These are phyloP conservation scores for Trametes maxima DNA, from an alignment of 768 basidiomycete genomes.

Conservation along the genomic window DNA sequence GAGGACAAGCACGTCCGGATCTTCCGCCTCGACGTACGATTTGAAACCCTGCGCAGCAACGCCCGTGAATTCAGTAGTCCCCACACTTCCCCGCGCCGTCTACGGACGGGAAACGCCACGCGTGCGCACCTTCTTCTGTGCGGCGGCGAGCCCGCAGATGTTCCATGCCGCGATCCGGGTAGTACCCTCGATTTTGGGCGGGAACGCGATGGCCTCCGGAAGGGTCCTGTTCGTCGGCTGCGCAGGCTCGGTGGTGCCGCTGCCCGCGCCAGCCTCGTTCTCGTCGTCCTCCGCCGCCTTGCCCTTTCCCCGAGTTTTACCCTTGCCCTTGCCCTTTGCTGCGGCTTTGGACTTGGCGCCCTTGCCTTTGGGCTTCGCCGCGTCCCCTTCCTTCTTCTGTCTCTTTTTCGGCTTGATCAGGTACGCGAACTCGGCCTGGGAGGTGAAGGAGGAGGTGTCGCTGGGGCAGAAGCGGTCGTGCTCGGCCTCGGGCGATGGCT, in stretches of 20 bases:
- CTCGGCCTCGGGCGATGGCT: not conserved
- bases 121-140: constrained; percentile 69
- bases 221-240: constrained; percentile 78
- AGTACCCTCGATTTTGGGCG: constrained; percentile 48
- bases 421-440: no score
- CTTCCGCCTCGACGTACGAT: constrained; percentile 80
- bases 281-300: not conserved
- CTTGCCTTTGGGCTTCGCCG: constrained; percentile 1
- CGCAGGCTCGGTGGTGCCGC: constrained; percentile 7
- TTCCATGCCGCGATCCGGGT: constrained; percentile 75
- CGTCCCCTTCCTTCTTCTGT: constrained; percentile 10
- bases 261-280: not conserved
- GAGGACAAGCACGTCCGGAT: constrained; percentile 80
- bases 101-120: not conserved
- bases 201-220: constrained; percentile 62
- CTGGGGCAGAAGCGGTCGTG: not conserved
- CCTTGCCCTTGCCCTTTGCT: constrained; percentile 4
- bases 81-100: not conserved
- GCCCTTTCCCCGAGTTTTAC: not conserved
- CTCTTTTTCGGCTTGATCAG: not conserved
- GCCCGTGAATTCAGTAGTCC: not conserved
- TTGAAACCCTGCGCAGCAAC: constrained; percentile 64
- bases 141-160: constrained; percentile 73
- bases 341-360: not conserved
- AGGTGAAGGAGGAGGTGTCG: no score